phyloP scores from a whole-genome alignment of 441 rosid species.

The Arabidopsis hybrid region DNA sequence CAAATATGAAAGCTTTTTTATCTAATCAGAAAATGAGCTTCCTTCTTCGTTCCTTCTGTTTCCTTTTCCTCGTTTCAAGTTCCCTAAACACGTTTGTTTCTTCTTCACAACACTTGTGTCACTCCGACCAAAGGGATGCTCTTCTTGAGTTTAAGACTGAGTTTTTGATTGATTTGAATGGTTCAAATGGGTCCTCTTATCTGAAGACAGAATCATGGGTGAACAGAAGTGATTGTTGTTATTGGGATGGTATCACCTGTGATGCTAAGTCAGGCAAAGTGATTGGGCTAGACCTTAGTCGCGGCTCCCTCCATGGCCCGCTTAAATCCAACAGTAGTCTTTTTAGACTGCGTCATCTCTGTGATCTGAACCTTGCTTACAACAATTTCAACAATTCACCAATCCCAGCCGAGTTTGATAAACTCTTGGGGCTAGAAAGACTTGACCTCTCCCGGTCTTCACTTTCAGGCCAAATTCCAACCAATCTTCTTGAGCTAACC shows the following conservation, averaged over 20 bases:
- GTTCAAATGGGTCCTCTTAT: too few relatives aligned
- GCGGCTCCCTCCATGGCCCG: neutral
- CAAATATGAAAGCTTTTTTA: neutral
- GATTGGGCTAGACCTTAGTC: neutral
- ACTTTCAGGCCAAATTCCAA: constrained; percentile 22
- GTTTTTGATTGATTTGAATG: too few relatives aligned
- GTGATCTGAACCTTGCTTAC: neutral
- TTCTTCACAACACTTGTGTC: neutral
- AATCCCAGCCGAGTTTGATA: neutral
- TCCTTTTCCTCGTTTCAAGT: neutral
- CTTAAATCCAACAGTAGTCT: neutral
- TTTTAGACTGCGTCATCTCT: neutral
- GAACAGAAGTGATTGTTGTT: neutral
- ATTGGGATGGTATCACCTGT: neutral
- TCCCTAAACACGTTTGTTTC: neutral
- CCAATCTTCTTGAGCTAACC: constrained; percentile 35
- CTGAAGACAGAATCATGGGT: neutral
- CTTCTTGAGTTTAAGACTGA: neutral
- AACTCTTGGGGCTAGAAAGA: constrained; percentile 30
- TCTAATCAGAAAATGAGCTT: neutral
- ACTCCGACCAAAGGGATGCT: neutral
- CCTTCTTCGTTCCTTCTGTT: neutral
- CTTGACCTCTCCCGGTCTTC: neutral
- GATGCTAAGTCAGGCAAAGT: neutral
- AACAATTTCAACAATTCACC: neutral